Percentiles rank a stretch among this genome's conserved stretches.
Conservation (phyloP, 306 rosid species). For the Casuarina equisetifolia region DNA sequence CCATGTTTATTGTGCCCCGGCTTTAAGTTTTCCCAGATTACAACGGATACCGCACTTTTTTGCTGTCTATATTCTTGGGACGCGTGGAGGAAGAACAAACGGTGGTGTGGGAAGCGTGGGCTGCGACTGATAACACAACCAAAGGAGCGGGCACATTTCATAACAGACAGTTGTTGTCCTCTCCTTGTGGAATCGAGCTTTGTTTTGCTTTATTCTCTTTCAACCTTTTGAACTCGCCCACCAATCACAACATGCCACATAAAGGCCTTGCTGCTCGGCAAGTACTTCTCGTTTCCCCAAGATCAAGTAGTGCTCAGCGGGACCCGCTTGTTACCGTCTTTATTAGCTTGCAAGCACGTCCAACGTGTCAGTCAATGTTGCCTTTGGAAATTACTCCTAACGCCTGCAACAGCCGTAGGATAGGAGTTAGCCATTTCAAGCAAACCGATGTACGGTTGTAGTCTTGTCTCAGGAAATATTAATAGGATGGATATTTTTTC, state of each 20-base stretch:
- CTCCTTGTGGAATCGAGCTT: neutral
- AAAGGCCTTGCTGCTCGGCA: neutral
- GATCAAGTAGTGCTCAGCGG: no score
- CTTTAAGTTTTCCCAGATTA: neutral
- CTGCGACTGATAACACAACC: neutral
- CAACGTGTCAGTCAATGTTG: no score
- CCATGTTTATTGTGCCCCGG: no score
- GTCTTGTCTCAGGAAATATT: no score
- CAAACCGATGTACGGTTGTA: no score
- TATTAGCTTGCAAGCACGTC: no score
- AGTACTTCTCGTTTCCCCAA: no score
- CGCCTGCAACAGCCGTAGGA: no score
- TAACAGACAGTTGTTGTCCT: neutral
- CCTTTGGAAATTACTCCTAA: no score
- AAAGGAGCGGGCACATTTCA: neutral
- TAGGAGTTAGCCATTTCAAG: no score
- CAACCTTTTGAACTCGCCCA: neutral
- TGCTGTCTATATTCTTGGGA: neutral
- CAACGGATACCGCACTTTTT: neutral
- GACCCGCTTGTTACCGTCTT: no score
- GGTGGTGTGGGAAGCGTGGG: slow-evolving; percentile 17
- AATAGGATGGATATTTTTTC: no score
- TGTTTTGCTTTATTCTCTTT: neutral
- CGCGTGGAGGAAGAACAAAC: slow-evolving; percentile 14
- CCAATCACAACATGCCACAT: neutral